Base-by-base conservation (phyloP, 2,329 filamentous ascomycete genomes). In the Blastomyces gilchristii region DNA sequence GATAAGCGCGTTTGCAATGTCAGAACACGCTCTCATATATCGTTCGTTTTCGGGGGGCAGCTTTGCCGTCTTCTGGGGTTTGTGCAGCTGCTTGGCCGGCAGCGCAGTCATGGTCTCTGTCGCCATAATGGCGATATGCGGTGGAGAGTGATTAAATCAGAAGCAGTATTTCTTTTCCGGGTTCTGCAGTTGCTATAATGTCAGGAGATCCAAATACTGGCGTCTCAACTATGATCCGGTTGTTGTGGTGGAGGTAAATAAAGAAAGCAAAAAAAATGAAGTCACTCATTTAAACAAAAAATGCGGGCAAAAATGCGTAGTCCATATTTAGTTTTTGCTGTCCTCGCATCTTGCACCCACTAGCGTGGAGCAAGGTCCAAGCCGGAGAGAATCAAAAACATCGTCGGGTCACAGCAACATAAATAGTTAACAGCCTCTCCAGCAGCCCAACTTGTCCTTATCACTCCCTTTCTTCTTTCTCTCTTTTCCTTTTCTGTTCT, bases 41-140 rank as follows among this genome's bases (percentile, higher is more conserved):
- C 94, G 87, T 78, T 99, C 94, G 77, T 92, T 96, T 77, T 99
- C 94, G 34, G 94, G 90, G 1, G 91, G 84, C 14, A 96, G 82
- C 69, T 92, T 90, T 25, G 63, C 61, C 70, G 85, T 88, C 76
- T 90, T 94, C 69, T 86, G 82, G 39, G 83, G 73, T 65, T 81
- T 82, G 67, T 73, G 72, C 68, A 81, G 79, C 68, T 81, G 79
- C 68, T 80, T 79, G 16, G 77, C 71, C 67, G 82, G 76, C 63
- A 82, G 83, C 71, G 83, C 76, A 45, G 83, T 88, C 72, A 84
- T 80, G 50, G 84, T 81, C 66, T 80, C 78, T 50, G 82, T 87
- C 67, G 87, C 85, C 81, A 89, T 85, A 25, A 50, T 62, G 62
- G 52, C 52, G 62, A 37, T 37, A 37, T 37, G 8, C 1, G 7